Evolutionary conservation across 768 basidiomycete species (phyloP).

Genomic region (Kwoniella sp.): DNA sequence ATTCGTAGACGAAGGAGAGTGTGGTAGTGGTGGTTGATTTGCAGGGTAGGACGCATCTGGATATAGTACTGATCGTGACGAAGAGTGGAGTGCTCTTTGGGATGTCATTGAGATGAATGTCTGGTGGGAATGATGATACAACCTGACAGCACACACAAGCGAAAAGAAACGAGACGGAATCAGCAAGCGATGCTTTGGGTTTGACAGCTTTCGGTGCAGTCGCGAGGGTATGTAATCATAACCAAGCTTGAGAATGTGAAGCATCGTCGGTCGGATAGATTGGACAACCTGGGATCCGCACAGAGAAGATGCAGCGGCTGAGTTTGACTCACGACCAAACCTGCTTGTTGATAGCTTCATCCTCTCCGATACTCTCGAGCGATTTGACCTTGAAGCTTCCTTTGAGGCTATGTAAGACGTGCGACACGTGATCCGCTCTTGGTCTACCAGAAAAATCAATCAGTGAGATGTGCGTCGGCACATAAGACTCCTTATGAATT

Average conservation of each 20-base stretch:
- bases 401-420: constrained; percentile 39
- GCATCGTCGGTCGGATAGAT: no score
- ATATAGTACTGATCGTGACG: constrained; percentile 24
- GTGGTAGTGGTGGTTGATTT: neutral
- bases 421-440: constrained; percentile 39
- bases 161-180: no score
- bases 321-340: constrained; percentile 46
- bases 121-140: constrained; percentile 45
- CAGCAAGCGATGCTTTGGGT: no score
- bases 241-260: no score
- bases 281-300: no score
- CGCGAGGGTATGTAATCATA: no score
- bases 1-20: neutral
- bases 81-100: constrained; percentile 34
- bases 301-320: no score
- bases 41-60: constrained; percentile 4
- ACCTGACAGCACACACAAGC: constrained; percentile 22
- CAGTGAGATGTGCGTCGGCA: no score
- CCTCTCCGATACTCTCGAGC: constrained; percentile 32
- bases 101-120: constrained; percentile 46
- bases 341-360: constrained; percentile 47
- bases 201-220: no score
- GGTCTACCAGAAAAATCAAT: constrained; percentile 24
- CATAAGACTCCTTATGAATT: no score
- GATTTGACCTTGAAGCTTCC: constrained; percentile 32